Evolutionary conservation across 2,329 filamentous ascomycete genomes (phyloP), one percentile per base, ranked within the genome.

Genomic region (Trichoderma sp.): DNA sequence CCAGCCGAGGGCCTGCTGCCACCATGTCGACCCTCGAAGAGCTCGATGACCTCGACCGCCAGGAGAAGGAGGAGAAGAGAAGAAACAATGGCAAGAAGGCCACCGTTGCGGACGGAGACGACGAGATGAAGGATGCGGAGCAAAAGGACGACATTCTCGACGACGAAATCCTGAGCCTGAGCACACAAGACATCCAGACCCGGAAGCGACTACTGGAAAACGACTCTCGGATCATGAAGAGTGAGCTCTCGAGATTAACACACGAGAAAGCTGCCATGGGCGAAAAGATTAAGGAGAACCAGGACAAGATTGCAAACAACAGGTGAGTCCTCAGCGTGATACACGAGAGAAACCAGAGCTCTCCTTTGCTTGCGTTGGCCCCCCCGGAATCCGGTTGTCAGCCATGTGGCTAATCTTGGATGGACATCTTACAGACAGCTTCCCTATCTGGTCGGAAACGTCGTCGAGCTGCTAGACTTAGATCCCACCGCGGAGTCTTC

Each of bases 271-370:
- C 90, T 57, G 89, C 92, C 56, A 99, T 99, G 95, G 88, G 89
- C 66, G 94, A 98, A 79, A 98, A 97, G 84, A 98, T 99, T 79
- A 98, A 97, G 85, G 95, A 99, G 77, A 99, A 99, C 75, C 82
- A 92, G 74, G 96, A 99, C 72, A 99, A 99, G 87, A 99, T 99
- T 74, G 93, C 96, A 71, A 98, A 99, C 81, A 99, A 99, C 83
- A 88, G 93, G 93, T 96, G 82, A 71, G 84, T 63, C 41, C 26
- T 21, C 3, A 45, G 6, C 5, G 1, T 17, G 39, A 3, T 44
- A n/a, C 30, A 17, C 15, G 17, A 19, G 10, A 10, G 15, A 60
- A 6, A 30, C 30, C 5, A 3, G 21, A 19, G 34, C 44, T 57
- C 17, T 17, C 30, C 17, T 51, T 55, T 28, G 9, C 21, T 14